Evolutionary conservation across 345 rosid species (phyloP).

Genomic region (Eucalyptus coolabah): DNA sequence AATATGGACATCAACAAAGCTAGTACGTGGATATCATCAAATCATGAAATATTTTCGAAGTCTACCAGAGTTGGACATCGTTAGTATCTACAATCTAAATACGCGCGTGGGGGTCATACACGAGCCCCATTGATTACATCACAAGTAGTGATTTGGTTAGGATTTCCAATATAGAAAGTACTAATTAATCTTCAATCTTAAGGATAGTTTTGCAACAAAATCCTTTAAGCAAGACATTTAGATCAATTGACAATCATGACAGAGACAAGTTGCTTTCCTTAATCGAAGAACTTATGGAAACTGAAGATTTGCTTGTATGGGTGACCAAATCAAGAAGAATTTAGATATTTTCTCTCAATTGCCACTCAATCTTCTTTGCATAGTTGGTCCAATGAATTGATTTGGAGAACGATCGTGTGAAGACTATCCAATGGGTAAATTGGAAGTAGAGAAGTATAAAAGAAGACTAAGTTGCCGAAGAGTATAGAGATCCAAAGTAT

Average conservation of each 20-base stretch:
- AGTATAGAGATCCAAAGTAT: neutral
- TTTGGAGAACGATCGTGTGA: neutral
- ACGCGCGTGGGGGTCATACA: no score
- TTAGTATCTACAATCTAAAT: neutral
- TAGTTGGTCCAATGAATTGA: neutral
- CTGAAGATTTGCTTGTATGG: neutral
- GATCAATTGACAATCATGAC: neutral
- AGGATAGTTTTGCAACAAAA: neutral
- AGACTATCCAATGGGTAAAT: neutral
- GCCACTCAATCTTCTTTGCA: neutral
- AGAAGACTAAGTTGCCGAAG: neutral
- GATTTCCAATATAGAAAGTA: no score
- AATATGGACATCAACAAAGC: neutral
- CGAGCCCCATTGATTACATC: no score
- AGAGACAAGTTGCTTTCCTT: neutral
- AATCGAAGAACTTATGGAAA: neutral
- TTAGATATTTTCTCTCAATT: neutral
- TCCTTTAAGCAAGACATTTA: neutral
- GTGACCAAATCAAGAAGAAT: no score
- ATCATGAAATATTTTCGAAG: neutral
- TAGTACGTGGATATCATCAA: neutral
- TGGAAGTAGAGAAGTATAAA: neutral
- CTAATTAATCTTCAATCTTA: neutral
- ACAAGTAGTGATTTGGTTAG: no score
- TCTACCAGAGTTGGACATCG: neutral